Evolutionary conservation across 768 basidiomycete genomes (phyloP).

Genomic region (Piloderma croceum): DNA sequence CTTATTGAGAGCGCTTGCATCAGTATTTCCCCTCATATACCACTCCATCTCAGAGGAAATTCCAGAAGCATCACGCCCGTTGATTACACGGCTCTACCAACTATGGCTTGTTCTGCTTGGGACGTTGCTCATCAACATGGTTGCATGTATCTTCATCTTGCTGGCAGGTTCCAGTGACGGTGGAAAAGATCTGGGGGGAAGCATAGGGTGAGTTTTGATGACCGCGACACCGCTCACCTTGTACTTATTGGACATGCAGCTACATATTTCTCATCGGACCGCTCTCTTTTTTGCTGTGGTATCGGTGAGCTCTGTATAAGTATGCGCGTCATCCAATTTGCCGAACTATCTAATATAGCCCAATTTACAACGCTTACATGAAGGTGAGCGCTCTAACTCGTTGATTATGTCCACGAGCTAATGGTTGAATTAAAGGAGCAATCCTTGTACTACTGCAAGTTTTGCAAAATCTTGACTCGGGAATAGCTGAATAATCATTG

Average conservation of each 20-base stretch:
- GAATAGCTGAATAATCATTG: slow-evolving; percentile 8
- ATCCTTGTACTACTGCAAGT: slow-evolving; percentile 87
- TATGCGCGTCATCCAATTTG: slow-evolving; percentile 9
- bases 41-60: slow-evolving; percentile 92
- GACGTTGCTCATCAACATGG: slow-evolving; percentile 83
- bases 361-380: slow-evolving; percentile 97
- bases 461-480: slow-evolving; percentile 7
- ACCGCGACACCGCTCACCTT: slow-evolving; percentile 10
- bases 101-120: slow-evolving; percentile 87
- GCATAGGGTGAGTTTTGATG: slow-evolving; percentile 60
- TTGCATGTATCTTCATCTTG: slow-evolving; percentile 85
- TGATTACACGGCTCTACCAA: slow-evolving; percentile 84
- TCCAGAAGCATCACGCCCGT: slow-evolving; percentile 68
- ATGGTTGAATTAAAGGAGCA: slow-evolving; percentile 60
- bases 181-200: slow-evolving; percentile 74
- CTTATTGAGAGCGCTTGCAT: no score
- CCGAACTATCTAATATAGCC: slow-evolving; percentile 40
- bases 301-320: slow-evolving; percentile 54
- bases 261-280: slow-evolving; percentile 75
- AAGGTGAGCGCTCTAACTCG: slow-evolving; percentile 50
- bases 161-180: slow-evolving; percentile 71
- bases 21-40: slow-evolving; percentile 91
- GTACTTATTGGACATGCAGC: slow-evolving; percentile 35
- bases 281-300: slow-evolving; percentile 90
- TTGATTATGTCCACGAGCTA: slow-evolving; percentile 12